Base-by-base conservation (phyloP, 1,284 basidiomycete genomes). In the Athelia psychrophila region DNA sequence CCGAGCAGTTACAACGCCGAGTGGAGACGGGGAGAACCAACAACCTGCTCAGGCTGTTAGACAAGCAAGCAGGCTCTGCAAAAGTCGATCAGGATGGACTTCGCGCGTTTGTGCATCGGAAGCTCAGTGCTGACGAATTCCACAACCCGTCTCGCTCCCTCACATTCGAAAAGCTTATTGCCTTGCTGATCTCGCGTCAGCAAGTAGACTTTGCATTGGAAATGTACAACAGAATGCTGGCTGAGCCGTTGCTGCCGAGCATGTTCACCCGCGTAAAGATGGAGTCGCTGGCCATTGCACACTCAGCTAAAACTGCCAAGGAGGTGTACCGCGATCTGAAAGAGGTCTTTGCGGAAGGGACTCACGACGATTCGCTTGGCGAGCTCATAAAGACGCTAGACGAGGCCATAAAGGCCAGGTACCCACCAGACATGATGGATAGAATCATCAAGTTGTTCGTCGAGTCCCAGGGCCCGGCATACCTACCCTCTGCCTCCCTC, bases 401-500 rank as follows among this genome's bases (percentile, higher is more conserved):
- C 16, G 38, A 42, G 20, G 38, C n/a, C 8, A 22, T 42, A 6
- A 42, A 42, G n/a, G 20, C 38, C 38, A 42, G 38, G n/a, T 42
- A 42, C n/a, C 38, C 38, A 16, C n/a, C 38, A 6, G n/a, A 42
- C 5, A 42, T 42, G 20, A n/a, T 42, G 9, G 38, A 42, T 16
- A 42, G 38, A n/a, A 42, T 42, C 16, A 22, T 42, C n/a, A 42
- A 42, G n/a, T 22, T 42, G 20, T 81, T 73, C 54, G 53, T 73
- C 3, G 57, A 66, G 2, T 57, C 61, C n/a, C 71, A 69, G 24
- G 61, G 58, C 13, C 58, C 67, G 8, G 64, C 56, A 13, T 69
- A 75, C 51, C 56, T 57, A 27, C 65, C 74, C 16, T 62, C 69
- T 3, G 56, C 58, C 12, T 53, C 59, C 1, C 64, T 79, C 9